phyloP scores from a whole-genome alignment of 257 asterid species.

The Nicotiana sylvestris region DNA sequence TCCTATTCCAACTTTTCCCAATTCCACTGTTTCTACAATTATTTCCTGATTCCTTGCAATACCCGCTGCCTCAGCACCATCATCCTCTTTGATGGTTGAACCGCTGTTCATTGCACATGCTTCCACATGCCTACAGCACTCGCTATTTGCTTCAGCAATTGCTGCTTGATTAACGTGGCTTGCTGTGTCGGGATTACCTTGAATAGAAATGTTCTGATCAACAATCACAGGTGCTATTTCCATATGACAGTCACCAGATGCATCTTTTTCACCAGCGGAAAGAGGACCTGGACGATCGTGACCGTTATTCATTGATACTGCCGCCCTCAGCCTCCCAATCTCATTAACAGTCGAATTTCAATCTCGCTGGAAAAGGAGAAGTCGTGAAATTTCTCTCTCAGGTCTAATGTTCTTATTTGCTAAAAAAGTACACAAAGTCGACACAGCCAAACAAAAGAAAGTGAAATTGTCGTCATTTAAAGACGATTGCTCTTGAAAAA shows the following conservation, averaged over 20 bases:
- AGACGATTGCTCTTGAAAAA: too few relatives aligned
- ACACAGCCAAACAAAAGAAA: too few relatives aligned
- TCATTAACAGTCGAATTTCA: too few relatives aligned
- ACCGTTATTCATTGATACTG: too few relatives aligned
- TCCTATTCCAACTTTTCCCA: not conserved
- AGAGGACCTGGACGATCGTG: not conserved
- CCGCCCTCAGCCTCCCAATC: too few relatives aligned
- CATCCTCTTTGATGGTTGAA: conserved; percentile 25
- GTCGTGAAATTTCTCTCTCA: too few relatives aligned
- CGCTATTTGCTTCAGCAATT: conserved; percentile 17
- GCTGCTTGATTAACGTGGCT: conserved; percentile 25
- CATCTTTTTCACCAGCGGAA: not conserved
- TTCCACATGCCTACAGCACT: conserved; percentile 23
- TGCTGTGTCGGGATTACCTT: conserved; percentile 30
- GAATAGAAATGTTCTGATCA: conserved; percentile 25
- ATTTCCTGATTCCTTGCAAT: conserved; percentile 28
- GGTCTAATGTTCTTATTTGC: too few relatives aligned
- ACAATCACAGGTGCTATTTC: conserved; percentile 25
- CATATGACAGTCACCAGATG: conserved; percentile 9
- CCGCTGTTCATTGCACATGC: conserved; percentile 16
- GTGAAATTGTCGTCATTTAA: too few relatives aligned
- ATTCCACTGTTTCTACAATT: conserved; percentile 11
- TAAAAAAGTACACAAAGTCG: too few relatives aligned
- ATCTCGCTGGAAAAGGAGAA: too few relatives aligned
- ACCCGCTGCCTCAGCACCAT: conserved; percentile 31